phyloP scores from a whole-genome alignment of 306 rosid species.

The Lathyrus tuberosus region DNA sequence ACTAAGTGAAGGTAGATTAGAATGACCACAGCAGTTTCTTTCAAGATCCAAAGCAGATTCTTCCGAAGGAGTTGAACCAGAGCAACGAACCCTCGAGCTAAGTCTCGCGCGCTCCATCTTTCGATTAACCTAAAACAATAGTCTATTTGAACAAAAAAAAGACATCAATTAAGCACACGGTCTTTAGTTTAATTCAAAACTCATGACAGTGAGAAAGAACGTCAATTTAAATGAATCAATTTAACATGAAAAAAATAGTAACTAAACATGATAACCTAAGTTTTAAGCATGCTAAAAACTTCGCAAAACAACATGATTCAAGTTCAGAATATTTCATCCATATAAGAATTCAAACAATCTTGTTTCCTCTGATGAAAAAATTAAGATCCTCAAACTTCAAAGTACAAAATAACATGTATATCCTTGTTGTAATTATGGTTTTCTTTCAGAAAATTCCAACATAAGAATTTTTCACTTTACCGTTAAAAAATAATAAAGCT shows the following conservation, averaged over 20 bases:
- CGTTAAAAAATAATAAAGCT: neutral
- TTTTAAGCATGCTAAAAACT: conserved; percentile 31
- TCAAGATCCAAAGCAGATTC: conserved; percentile 97
- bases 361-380: conserved; percentile 18
- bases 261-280: conserved; percentile 28
- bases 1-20: conserved; percentile 87
- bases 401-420: neutral
- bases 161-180: conserved; percentile 15
- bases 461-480: neutral
- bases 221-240: conserved; percentile 26
- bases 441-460: neutral
- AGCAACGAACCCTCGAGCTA: conserved; percentile 63
- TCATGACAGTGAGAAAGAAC: conserved; percentile 2
- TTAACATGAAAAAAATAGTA: conserved; percentile 20
- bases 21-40: conserved; percentile 85
- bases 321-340: conserved; percentile 34
- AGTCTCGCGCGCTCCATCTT: conserved; percentile 74
- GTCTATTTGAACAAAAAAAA: conserved; percentile 18
- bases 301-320: conserved; percentile 18
- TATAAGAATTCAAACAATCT: neutral
- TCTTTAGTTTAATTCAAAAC: conserved; percentile 32
- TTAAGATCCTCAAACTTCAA: conserved; percentile 28
- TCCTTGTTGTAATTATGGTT: neutral
- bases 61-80: conserved; percentile 89
- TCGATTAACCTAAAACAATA: conserved; percentile 44